These are phyloP conservation scores for Talaromyces proteolyticus DNA, from an alignment of 495 filamentous ascomycete genomes.

Conservation along the genomic window DNA sequence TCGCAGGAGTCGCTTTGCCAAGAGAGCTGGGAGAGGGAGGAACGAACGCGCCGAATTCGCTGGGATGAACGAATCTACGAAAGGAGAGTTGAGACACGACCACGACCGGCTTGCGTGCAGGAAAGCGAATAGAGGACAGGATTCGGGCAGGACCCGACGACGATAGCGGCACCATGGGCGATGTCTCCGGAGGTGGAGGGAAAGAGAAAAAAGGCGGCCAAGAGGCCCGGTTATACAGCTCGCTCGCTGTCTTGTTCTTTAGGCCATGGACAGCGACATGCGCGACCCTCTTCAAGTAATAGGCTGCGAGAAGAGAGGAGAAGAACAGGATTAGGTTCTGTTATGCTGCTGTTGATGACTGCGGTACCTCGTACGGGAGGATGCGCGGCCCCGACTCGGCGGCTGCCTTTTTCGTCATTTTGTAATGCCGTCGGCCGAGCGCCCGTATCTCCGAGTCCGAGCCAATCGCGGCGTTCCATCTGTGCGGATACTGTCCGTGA, in stretches of 20 bases:
- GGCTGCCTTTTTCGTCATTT: background rate
- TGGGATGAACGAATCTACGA: constrained; percentile 8
- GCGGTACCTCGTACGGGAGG: too few species aligned
- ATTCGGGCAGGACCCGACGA: background rate
- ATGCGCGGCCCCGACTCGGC: too few species aligned
- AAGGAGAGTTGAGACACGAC: background rate
- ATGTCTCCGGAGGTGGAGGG: background rate
- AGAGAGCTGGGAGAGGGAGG: constrained; percentile 80
- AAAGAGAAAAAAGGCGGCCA: background rate
- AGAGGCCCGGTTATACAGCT: background rate
- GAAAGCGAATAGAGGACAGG: background rate
- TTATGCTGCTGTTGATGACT: too few species aligned
- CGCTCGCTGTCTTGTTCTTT: background rate
- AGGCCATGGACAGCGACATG: background rate
- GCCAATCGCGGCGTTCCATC: background rate
- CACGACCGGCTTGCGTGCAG: background rate
- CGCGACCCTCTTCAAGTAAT: too few species aligned
- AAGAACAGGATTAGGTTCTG: too few species aligned
- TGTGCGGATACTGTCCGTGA: too few species aligned
- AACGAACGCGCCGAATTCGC: constrained; percentile 59
- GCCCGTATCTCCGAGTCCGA: too few species aligned
- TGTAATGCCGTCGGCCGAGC: background rate
- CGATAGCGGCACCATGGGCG: background rate
- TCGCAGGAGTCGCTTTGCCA: constrained; percentile 62
- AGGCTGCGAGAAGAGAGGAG: too few species aligned